A percentile compares a stretch with the other conserved stretches of the same genome.
Evolutionary conservation across 306 rosid species (phyloP).

Genomic region (Biancaea sappan): DNA sequence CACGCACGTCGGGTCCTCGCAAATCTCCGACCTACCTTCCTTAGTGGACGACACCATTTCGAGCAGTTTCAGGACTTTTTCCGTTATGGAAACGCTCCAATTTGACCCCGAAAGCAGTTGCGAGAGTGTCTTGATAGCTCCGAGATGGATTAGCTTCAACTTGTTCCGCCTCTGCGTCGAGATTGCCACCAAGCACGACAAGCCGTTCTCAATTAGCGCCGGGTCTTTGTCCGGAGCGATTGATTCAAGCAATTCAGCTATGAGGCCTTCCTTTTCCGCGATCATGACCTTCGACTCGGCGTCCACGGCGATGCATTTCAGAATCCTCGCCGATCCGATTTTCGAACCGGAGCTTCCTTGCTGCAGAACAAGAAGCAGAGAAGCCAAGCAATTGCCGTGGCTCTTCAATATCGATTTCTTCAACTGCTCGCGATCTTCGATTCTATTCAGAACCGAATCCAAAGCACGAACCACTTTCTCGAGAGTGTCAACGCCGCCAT

Average conservation of each 20-base stretch:
- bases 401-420: slow-evolving; percentile 38
- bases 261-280: slow-evolving; percentile 57
- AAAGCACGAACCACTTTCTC: slow-evolving; percentile 45
- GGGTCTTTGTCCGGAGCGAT: slow-evolving; percentile 52
- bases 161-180: slow-evolving; percentile 56
- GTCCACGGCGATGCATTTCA: slow-evolving; percentile 53
- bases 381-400: slow-evolving; percentile 42
- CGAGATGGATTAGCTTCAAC: slow-evolving; percentile 47
- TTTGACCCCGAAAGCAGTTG: slow-evolving; percentile 45
- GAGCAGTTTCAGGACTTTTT: slow-evolving; percentile 63
- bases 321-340: slow-evolving; percentile 54
- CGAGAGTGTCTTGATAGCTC: slow-evolving; percentile 47
- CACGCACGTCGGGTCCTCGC: slow-evolving; percentile 51
- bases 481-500: slow-evolving; percentile 38
- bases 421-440: slow-evolving; percentile 40
- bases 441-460: slow-evolving; percentile 40
- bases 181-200: slow-evolving; percentile 55
- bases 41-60: slow-evolving; percentile 67
- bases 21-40: slow-evolving; percentile 72
- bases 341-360: slow-evolving; percentile 48
- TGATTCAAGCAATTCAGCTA: slow-evolving; percentile 49
- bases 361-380: slow-evolving; percentile 57
- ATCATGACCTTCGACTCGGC: slow-evolving; percentile 51
- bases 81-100: slow-evolving; percentile 40
- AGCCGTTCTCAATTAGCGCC: slow-evolving; percentile 47